Evolutionary conservation across 495 filamentous ascomycete species (phyloP).

Genomic region (Penicillium bovifimosum): DNA sequence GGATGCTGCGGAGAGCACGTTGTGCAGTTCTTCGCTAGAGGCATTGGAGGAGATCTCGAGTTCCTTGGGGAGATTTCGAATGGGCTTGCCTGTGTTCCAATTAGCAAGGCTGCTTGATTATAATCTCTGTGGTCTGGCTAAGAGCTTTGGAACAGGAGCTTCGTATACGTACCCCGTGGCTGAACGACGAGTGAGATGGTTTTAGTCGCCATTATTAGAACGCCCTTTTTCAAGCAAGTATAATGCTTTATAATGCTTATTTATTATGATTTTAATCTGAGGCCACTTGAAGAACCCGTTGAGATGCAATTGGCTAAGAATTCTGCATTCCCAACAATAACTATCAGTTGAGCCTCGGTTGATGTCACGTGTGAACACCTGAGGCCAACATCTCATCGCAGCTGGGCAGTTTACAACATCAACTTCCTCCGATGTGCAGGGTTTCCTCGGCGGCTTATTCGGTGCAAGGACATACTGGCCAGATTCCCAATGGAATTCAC

Average conservation of each 20-base stretch:
- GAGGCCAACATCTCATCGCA: constrained; percentile 4
- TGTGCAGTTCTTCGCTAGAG: constrained; percentile 60
- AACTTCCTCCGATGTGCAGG: neutral
- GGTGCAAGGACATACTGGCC: neutral
- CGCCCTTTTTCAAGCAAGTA: neutral
- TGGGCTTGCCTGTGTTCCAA: constrained; percentile 48
- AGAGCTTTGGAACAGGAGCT: constrained; percentile 5
- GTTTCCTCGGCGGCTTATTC: constrained; percentile 1
- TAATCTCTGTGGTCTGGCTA: neutral
- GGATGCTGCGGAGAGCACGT: constrained; percentile 47
- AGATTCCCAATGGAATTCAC: neutral
- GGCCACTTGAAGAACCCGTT: constrained; percentile 3
- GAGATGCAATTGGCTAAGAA: constrained; percentile 6
- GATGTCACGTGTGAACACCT: constrained; percentile 12
- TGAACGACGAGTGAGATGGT: constrained; percentile 36
- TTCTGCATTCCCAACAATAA: constrained; percentile 2
- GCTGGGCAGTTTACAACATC: neutral
- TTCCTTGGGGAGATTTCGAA: constrained; percentile 65
- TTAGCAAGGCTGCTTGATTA: neutral
- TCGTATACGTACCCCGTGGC: constrained; percentile 33
- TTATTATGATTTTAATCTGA: neutral
- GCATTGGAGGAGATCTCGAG: constrained; percentile 55
- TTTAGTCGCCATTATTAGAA: constrained; percentile 23
- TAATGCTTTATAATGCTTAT: neutral
- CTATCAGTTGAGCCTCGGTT: constrained; percentile 12